Evolutionary conservation across 805 yeast species (phyloP).

Genomic region (Wickerhamomyces sydowiorum): DNA sequence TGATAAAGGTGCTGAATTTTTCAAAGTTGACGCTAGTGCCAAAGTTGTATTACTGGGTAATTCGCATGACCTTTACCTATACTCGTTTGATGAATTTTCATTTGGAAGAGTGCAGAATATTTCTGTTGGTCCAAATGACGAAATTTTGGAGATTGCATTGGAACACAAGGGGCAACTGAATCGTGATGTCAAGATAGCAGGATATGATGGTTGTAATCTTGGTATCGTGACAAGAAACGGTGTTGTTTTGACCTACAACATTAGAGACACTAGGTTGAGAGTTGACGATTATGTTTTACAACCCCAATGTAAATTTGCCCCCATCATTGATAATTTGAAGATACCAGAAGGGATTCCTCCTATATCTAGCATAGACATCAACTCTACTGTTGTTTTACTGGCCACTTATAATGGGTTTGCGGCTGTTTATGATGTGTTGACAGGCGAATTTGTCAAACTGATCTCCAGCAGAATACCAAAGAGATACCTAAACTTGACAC

Average conservation of each 20-base stretch:
- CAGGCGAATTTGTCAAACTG: constrained; percentile 12
- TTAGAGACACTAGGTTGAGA: constrained; percentile 7
- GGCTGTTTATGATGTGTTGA: constrained; percentile 17
- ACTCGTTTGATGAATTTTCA: constrained; percentile 7
- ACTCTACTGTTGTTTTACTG: constrained; percentile 15
- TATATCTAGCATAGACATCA: constrained; percentile 15
- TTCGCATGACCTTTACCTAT: constrained; percentile 1
- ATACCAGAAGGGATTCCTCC: constrained; percentile 11
- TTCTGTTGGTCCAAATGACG: constrained; percentile 3
- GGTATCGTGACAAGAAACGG: constrained; percentile 11
- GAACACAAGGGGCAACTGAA: constrained; percentile 6
- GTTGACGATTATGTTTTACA: background rate
- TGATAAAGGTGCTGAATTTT: constrained; percentile 3
- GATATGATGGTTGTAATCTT: constrained; percentile 22
- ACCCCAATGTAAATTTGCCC: constrained; percentile 3
- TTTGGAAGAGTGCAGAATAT: constrained; percentile 9
- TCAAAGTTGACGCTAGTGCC: constrained; percentile 21
- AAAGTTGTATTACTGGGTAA: constrained; percentile 10
- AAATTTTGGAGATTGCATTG: constrained; percentile 9
- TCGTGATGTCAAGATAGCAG: constrained; percentile 14
- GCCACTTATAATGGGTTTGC: constrained; percentile 20
- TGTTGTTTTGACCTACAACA: constrained; percentile 11
- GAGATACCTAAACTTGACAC: constrained; percentile 7
- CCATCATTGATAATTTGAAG: constrained; percentile 12
- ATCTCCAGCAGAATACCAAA: constrained; percentile 16